A percentile compares a stretch with the other conserved stretches of the same genome.
Conservation (phyloP, 2,329 filamentous ascomycete genomes). For the Verticillium albo-atrum region DNA sequence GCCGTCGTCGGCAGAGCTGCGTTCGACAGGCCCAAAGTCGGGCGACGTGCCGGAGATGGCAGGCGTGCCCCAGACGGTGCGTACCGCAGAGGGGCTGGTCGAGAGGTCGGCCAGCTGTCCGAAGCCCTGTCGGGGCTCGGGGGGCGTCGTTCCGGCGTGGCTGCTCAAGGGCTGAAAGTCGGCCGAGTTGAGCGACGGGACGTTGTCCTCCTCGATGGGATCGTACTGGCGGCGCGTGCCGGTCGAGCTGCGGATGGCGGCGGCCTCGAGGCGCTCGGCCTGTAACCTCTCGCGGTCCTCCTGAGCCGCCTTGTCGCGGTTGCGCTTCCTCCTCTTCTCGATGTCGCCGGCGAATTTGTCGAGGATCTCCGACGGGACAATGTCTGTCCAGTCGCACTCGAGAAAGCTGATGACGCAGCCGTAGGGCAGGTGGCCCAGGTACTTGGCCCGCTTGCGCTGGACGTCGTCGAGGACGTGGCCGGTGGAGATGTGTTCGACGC, state of each 20-base stretch:
- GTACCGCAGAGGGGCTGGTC: constrained; percentile 69
- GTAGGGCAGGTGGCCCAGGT: constrained; percentile 78
- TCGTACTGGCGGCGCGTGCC: constrained; percentile 36
- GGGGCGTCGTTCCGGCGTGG: constrained; percentile 46
- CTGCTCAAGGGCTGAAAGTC: constrained; percentile 62
- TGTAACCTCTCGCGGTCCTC: constrained; percentile 83
- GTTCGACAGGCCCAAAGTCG: constrained; percentile 13
- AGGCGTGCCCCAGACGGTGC: constrained; percentile 91
- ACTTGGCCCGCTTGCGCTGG: constrained; percentile 78
- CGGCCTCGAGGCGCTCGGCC: constrained; percentile 75
- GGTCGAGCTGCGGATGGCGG: constrained; percentile 54
- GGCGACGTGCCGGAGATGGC: constrained; percentile 42
- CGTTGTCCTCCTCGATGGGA: constrained; percentile 31
- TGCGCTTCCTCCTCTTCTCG: constrained; percentile 68
- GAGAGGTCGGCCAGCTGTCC: constrained; percentile 70
- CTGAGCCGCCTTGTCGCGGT: constrained; percentile 76
- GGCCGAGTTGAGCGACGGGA: constrained; percentile 43
- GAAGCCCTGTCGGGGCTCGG: constrained; percentile 57
- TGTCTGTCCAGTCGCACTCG: constrained; percentile 93
- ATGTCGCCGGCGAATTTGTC: constrained; percentile 73
- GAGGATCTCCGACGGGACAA: constrained; percentile 72
- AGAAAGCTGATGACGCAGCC: constrained; percentile 90
- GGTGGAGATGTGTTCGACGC: constrained; percentile 84
- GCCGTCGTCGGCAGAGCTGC: constrained; percentile 59
- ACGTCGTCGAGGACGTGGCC: constrained; percentile 85